Conservation (phyloP, 2,329 filamentous ascomycete genomes). For the Pezicula carpinea region DNA sequence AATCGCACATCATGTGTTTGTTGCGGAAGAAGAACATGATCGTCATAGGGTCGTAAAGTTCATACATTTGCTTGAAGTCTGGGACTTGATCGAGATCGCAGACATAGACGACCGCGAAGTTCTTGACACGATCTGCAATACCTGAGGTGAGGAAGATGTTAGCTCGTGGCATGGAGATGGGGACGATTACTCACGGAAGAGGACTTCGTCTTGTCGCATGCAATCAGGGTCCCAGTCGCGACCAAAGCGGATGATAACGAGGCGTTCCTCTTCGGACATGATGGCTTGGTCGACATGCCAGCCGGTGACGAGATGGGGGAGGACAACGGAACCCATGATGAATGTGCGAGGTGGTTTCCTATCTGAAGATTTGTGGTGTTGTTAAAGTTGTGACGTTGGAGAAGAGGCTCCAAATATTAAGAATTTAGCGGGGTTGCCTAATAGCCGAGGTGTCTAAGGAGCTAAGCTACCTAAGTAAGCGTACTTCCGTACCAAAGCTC, state of each 20-base stretch:
- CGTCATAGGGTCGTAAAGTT: constrained; percentile 85
- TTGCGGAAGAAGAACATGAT: constrained; percentile 99
- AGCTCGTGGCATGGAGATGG: background rate
- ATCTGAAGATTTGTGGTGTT: too few relatives aligned
- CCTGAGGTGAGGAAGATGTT: constrained; percentile 23
- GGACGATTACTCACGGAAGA: constrained; percentile 58
- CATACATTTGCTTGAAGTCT: constrained; percentile 96
- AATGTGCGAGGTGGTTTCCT: too few relatives aligned
- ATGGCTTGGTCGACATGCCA: constrained; percentile 99
- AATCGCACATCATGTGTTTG: constrained; percentile 98
- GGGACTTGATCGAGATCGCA: constrained; percentile 90
- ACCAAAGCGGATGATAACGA: constrained; percentile 91
- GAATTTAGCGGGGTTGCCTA: too few relatives aligned
- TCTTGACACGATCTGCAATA: constrained; percentile 90
- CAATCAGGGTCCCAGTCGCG: constrained; percentile 78
- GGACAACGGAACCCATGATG: constrained; percentile 70
- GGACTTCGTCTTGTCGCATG: constrained; percentile 84
- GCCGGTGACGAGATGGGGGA: constrained; percentile 84
- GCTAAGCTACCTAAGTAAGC: too few relatives aligned
- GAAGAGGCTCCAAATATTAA: too few relatives aligned
- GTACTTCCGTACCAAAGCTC: too few relatives aligned
- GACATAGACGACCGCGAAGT: constrained; percentile 87
- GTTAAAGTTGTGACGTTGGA: too few relatives aligned
- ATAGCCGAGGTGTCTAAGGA: too few relatives aligned
- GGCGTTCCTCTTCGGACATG: constrained; percentile 79